phyloP scores from a whole-genome alignment of 495 filamentous ascomycete species.

The Trichoderma gamsii region DNA sequence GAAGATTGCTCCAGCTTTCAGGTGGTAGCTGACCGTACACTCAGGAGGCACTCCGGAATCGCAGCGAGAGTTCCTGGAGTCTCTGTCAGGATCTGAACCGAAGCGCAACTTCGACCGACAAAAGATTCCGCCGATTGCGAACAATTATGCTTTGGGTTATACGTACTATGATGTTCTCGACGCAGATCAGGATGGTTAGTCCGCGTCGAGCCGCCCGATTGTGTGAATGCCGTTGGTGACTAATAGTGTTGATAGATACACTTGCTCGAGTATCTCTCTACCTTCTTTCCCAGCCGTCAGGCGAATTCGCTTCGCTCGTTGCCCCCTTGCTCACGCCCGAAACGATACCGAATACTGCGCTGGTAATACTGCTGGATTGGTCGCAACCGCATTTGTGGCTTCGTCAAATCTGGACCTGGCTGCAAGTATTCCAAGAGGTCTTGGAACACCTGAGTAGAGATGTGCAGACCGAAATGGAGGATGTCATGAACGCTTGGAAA shows the following conservation, averaged over 20 bases:
- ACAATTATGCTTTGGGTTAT: slow-evolving; percentile 89
- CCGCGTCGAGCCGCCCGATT: slow-evolving; percentile 10
- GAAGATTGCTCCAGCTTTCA: slow-evolving; percentile 15
- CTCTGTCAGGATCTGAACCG: slow-evolving; percentile 59
- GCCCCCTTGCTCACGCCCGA: slow-evolving; percentile 78
- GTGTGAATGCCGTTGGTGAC: slow-evolving; percentile 11
- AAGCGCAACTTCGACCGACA: slow-evolving; percentile 51
- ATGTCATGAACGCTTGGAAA: slow-evolving; percentile 62
- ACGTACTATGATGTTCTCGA: slow-evolving; percentile 94
- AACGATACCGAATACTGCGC: slow-evolving; percentile 78
- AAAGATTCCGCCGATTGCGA: slow-evolving; percentile 74
- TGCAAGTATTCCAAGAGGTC: slow-evolving; percentile 69
- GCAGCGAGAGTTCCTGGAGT: slow-evolving; percentile 85
- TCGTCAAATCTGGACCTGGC: slow-evolving; percentile 80
- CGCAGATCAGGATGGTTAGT: slow-evolving; percentile 82
- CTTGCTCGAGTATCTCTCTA: slow-evolving; percentile 88
- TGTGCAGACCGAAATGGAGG: slow-evolving; percentile 75
- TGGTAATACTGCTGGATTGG: slow-evolving; percentile 90
- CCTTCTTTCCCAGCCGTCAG: slow-evolving; percentile 75
- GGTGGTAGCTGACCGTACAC: slow-evolving; percentile 22
- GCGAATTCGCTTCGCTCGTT: slow-evolving; percentile 76
- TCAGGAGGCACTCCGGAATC: slow-evolving; percentile 81
- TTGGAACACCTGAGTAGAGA: slow-evolving; percentile 68
- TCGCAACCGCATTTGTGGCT: slow-evolving; percentile 88
- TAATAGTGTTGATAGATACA: slow-evolving; percentile 53